Conservation (phyloP, 2,329 filamentous ascomycete species). For the Talaromyces sp. region DNA sequence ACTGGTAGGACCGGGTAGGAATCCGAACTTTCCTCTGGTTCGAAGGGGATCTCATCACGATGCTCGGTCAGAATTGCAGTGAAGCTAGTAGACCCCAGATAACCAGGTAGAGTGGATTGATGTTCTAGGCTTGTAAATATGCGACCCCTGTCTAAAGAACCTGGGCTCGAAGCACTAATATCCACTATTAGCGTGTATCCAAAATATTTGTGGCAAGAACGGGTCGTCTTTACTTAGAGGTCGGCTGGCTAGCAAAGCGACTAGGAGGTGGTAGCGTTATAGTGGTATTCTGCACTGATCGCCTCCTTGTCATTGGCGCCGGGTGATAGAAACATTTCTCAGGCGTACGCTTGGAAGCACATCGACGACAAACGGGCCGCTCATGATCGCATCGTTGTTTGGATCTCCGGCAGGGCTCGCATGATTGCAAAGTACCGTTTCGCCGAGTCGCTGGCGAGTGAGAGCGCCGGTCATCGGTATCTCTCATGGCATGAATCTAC, state of each 20-base stretch:
- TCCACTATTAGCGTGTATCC: slow-evolving; percentile 4
- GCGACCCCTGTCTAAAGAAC: slow-evolving; percentile 20
- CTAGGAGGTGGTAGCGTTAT: slow-evolving; percentile 12
- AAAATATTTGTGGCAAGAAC: not conserved
- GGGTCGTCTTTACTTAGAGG: slow-evolving; percentile 25
- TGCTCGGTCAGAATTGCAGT: slow-evolving; percentile 39
- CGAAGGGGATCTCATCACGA: slow-evolving; percentile 36
- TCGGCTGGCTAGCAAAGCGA: slow-evolving; percentile 22
- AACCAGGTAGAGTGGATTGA: slow-evolving; percentile 33
- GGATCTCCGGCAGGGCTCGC: slow-evolving; percentile 42
- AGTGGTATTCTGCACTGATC: slow-evolving; percentile 14
- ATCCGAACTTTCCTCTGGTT: slow-evolving; percentile 28
- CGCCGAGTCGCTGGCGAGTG: slow-evolving; percentile 34
- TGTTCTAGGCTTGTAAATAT: slow-evolving; percentile 26
- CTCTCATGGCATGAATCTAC: slow-evolving; percentile 15
- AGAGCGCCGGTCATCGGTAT: slow-evolving; percentile 21
- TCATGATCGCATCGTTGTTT: slow-evolving; percentile 42
- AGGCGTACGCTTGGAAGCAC: slow-evolving; percentile 32
- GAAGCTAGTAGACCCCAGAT: slow-evolving; percentile 40
- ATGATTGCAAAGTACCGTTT: slow-evolving; percentile 41
- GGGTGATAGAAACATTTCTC: slow-evolving; percentile 42
- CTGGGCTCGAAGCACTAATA: slow-evolving; percentile 29
- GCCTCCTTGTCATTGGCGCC: slow-evolving; percentile 41
- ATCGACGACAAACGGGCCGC: slow-evolving; percentile 37
- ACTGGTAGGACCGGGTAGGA: slow-evolving; percentile 21